Base-by-base conservation (phyloP, 108 stramenopile species). In the Cyclotella baltica region DNA sequence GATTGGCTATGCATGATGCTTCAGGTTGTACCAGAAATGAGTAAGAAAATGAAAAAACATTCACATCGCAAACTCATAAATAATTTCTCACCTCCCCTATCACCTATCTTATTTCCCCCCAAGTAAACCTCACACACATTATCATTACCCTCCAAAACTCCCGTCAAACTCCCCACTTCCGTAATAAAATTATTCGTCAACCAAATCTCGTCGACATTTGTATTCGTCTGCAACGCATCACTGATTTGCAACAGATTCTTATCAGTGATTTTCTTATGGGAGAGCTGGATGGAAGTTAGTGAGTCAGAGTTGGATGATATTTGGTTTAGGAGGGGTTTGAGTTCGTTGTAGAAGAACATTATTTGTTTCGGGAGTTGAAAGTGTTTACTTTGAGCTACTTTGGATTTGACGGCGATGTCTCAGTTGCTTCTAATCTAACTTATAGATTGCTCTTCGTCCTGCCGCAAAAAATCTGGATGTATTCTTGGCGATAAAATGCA, bases 261-360 rank as follows among this genome's bases (percentile, higher is more conserved):
- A 46, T 68, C 51, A 6, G 67, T 68, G 19, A 68, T 51, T 53
- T 68, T 68, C 35, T 68, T 68, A 33, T 68, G 67, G 30, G 67
- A 68, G 23, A 68, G 67, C 29, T 68, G 67, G n/a, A 68, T 25
- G 29, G 67, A 47, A 6, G 31, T 68, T 5, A 68, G 9, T 15
- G 11, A 6, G 9, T 48, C 25, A 19, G 40, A 40, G 30, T 68
- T 68, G 29, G 43, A 47, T 4, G 67, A 68, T 15, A 68, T 35
- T 68, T 51, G 48, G 10, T 27, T 4, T 3, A 68, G 67, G 28
- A 68, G 30, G 27, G 67, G 67, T 5, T 47, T 43, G 38, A 66
- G 64, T 29, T 66, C 64, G 64, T 66, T 47, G 64, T 31, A 47
- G 51, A 53, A 68, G 67, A 68, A 68, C 67, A 68, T 33, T n/a